Conservation (phyloP, 345 rosid genomes). For the Trapa bicornis region DNA sequence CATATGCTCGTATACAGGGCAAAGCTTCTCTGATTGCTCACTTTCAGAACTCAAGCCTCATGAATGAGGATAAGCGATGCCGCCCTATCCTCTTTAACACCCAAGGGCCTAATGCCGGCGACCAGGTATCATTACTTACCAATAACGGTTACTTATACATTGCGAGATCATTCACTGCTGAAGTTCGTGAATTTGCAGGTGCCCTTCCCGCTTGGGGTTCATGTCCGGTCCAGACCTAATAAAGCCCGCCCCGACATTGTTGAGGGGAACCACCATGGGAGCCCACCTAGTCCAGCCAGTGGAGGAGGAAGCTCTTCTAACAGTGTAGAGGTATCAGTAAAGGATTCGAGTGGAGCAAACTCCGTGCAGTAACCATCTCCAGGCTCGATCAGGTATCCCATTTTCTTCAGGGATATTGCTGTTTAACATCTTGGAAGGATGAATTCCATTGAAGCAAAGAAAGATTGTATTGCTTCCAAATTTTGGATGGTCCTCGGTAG, state of each 20-base stretch:
- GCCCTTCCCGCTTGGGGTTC: conserved; percentile 54
- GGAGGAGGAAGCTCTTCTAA: conserved; percentile 14
- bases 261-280: conserved; percentile 26
- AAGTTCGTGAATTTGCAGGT: conserved; percentile 22
- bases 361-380: neutral
- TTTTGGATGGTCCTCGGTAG: conserved; percentile 21
- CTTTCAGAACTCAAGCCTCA: conserved; percentile 73
- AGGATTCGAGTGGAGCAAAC: conserved; percentile 13
- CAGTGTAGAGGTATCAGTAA: conserved; percentile 9
- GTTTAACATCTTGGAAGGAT: neutral
- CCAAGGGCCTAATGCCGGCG: conserved; percentile 63
- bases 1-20: conserved; percentile 75
- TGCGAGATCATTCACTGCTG: no score
- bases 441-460: conserved; percentile 5
- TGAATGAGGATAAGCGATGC: conserved; percentile 72
- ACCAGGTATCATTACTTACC: conserved; percentile 31
- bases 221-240: conserved; percentile 36
- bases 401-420: conserved; percentile 5
- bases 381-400: neutral
- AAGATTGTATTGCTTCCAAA: conserved; percentile 24
- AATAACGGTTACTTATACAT: neutral
- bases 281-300: conserved; percentile 13
- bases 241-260: conserved; percentile 18
- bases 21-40: conserved; percentile 58
- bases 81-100: conserved; percentile 63